Evolutionary conservation across 2,329 filamentous ascomycete species (phyloP).

Genomic region (Penicillium sp.): DNA sequence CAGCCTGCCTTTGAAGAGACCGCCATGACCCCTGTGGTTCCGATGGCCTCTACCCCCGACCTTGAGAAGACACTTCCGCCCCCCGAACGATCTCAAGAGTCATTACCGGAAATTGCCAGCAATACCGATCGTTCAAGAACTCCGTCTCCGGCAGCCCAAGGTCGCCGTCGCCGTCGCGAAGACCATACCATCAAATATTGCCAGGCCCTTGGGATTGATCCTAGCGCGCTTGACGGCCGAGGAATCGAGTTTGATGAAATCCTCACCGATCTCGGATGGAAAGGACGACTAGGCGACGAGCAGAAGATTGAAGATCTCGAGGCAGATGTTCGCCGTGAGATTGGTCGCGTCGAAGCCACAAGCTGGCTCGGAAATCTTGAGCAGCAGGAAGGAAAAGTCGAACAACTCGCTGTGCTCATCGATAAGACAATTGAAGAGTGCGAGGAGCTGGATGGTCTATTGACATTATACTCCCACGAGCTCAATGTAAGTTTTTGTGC

Average conservation of each 20-base stretch:
- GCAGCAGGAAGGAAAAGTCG: constrained; percentile 83
- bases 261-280: constrained; percentile 84
- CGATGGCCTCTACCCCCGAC: not conserved
- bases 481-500: constrained; percentile 61
- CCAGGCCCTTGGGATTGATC: constrained; percentile 69
- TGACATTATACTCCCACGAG: constrained; percentile 93
- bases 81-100: constrained; percentile 20
- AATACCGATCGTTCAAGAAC: constrained; percentile 29
- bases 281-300: constrained; percentile 66
- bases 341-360: constrained; percentile 84
- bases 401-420: constrained; percentile 76
- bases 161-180: constrained; percentile 55
- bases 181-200: constrained; percentile 76
- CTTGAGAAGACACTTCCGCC: constrained; percentile 8
- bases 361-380: constrained; percentile 80
- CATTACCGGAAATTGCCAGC: constrained; percentile 19
- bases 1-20: constrained; percentile 29
- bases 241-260: constrained; percentile 76
- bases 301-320: constrained; percentile 76
- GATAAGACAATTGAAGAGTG: constrained; percentile 91
- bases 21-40: constrained; percentile 18
- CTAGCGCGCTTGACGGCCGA: constrained; percentile 65
- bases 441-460: constrained; percentile 87
- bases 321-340: constrained; percentile 74
- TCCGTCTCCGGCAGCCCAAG: constrained; percentile 40